Evolutionary conservation across 495 filamentous ascomycete species (phyloP), one percentile per base, ranked within the genome.

Genomic region (Pyrenula massariospora): DNA sequence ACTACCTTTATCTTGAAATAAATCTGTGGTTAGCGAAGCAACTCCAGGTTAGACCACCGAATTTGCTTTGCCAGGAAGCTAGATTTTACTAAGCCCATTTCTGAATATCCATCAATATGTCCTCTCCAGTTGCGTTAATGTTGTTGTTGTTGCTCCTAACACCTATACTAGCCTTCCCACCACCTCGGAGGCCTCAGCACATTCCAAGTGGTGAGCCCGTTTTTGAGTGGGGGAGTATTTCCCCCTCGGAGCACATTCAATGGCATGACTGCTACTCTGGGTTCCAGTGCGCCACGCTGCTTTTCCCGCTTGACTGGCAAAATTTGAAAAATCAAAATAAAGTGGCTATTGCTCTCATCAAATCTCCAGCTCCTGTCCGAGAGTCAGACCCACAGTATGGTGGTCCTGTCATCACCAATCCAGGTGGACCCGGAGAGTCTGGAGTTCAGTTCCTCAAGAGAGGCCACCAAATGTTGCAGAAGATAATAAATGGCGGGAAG

Each of bases 301-400:
- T 76, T 31, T 74, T 84, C 10, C 80, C 81, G 2, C 78, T 84
- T 75, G 76, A 82, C 62, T 81, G 80, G 58, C 65, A 75, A 49
- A 63, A 70, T 3, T 62, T 64, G 0, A 19, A 48, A 48, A 66
- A 74, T 54, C 67, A 65, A 0, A 55, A 65, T 47, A n/a, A n/a
- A n/a, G 72, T 73, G 2, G 72, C 75, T 48, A 59, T 84, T 42
- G 79, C 80, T 21, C 60, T 84, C 2, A 63, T 77, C 51, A 74
- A 76, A 23, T 63, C 74, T 12, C 77, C 78, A 1, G 78, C 77
- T 19, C 66, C 69, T 49, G 68, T 76, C 3, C 71, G 71, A 2
- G 65, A 73, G 1, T 68, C 65, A 1, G 71, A 79, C 60, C 62
- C 70, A 15, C 70, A 67, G 22, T 79, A 77, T 56, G 75, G 75